Base-by-base conservation (phyloP, 2,329 filamentous ascomycete species). In the Venturia oleaginea region DNA sequence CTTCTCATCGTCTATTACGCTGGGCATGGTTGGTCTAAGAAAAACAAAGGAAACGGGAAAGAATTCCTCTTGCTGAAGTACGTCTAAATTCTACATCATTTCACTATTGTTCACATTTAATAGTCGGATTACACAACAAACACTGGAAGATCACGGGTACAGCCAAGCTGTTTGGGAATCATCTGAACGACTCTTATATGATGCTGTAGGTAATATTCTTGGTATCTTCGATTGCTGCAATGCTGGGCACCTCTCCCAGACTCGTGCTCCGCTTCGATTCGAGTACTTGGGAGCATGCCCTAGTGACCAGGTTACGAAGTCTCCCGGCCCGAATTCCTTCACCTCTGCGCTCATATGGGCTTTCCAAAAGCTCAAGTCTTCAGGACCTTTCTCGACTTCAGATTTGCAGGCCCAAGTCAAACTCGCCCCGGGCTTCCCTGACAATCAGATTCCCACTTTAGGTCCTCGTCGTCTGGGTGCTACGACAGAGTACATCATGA, bases 211-310 rank as follows among this genome's bases (percentile, higher is more conserved):
- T n/a, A n/a, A 64, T 34, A 34, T 65, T 27, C 22, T 65, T 22
- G 30, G 27, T n/a, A 62, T 65, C 17, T 55, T 65, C n/a, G 64
- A 65, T 24, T 63, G 59, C 48, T 65, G 64, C 34, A 30, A 65
- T 32, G 51, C 63, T 32, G 63, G 63, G 7, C 37, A 27, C 27
- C 17, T 54, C 4, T 62, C 24, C n/a, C 61, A 62, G 1, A 32
- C 24, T 5, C 61, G 42, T 24, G n/a, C 3, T 7, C 40, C 61
- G 17, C 19, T 24, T 1, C 37, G 11, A 13, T 64, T 7, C 13
- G 64, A 65, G 38, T 17, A 38, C 5, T 24, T 65, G 1, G 64
- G 34, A 6, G 64, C 64, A 19, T 65, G 64, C 40, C 22, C 51
- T 10, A 60, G 24, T 3, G 32, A 42, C 13, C 37, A 65, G 27